phyloP scores from a whole-genome alignment of 805 yeast genomes.

The Starmerella ratchasimensis region DNA sequence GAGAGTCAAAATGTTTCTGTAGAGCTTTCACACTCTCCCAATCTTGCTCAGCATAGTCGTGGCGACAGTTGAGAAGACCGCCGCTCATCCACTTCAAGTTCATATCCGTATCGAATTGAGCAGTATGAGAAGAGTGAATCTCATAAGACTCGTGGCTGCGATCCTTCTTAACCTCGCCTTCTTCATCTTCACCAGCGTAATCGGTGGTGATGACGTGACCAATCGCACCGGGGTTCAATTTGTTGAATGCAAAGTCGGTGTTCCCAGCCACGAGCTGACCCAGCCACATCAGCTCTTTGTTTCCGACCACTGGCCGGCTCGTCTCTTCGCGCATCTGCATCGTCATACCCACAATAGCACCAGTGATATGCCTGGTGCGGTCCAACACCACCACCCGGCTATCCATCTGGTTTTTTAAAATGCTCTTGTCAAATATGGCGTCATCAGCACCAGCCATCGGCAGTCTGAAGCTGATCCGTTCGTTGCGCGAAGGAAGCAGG shows the following conservation, averaged over 20 bases:
- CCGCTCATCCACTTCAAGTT: slow-evolving; percentile 10
- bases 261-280: slow-evolving; percentile 7
- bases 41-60: neutral
- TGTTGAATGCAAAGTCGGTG: neutral
- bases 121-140: slow-evolving; percentile 2
- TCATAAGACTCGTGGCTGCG: no score
- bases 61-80: slow-evolving; percentile 6
- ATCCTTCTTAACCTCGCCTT: neutral
- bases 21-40: neutral
- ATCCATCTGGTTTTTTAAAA: slow-evolving; percentile 1
- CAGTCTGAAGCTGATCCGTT: neutral
- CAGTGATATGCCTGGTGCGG: slow-evolving; percentile 1
- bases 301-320: slow-evolving; percentile 2
- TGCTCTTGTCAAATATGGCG: neutral
- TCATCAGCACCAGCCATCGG: neutral
- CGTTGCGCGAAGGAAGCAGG: slow-evolving; percentile 1
- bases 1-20: neutral
- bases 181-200: neutral
- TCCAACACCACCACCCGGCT: slow-evolving; percentile 5
- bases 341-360: slow-evolving; percentile 1
- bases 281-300: slow-evolving; percentile 11
- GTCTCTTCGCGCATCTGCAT: slow-evolving; percentile 3
- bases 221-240: slow-evolving; percentile 1
- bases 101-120: slow-evolving; percentile 1
- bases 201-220: neutral